Percentiles rank a stretch among this genome's conserved stretches.
Conservation (phyloP, 495 filamentous ascomycete genomes). For the Talaromyces trachyspermus region DNA sequence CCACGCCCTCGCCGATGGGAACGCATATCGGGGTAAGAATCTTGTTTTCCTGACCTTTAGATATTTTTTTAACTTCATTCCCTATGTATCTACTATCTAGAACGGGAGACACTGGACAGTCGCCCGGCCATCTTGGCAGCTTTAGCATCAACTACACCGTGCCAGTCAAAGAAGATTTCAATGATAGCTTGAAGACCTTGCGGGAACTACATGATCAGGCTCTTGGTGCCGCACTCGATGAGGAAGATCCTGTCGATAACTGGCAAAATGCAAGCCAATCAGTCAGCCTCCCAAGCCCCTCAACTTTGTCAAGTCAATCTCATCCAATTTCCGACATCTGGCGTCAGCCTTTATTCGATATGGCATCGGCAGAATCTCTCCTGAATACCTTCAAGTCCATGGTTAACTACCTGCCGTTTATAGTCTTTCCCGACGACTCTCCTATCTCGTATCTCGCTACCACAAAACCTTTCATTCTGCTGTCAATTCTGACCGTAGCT, state of each 20-base stretch:
- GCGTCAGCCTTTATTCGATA: slow-evolving; percentile 8
- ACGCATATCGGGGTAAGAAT: slow-evolving; percentile 5
- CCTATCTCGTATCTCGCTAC: slow-evolving; percentile 4
- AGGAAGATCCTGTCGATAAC: background rate
- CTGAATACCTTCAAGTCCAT: slow-evolving; percentile 2
- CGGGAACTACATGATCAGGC: slow-evolving; percentile 5
- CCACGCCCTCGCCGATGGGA: slow-evolving; percentile 4
- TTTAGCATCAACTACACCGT: slow-evolving; percentile 6
- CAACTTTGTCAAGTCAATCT: background rate
- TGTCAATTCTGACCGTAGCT: slow-evolving; percentile 4
- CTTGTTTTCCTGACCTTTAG: background rate
- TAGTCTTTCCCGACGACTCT: slow-evolving; percentile 1
- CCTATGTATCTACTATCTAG: slow-evolving; percentile 6
- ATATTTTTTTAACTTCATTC: too few species aligned
- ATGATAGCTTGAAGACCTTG: background rate
- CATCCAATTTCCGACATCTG: slow-evolving; percentile 3
- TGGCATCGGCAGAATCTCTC: slow-evolving; percentile 7
- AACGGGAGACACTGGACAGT: background rate
- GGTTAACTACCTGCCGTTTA: slow-evolving; percentile 4
- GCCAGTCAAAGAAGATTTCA: slow-evolving; percentile 1
- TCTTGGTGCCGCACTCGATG: background rate
- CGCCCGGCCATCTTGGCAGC: slow-evolving; percentile 1
- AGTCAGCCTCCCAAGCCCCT: background rate
- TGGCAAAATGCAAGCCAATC: slow-evolving; percentile 1
- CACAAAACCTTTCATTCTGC: slow-evolving; percentile 4